Percentiles rank a stretch among this genome's conserved stretches.
phyloP scores from a whole-genome alignment of 1,284 basidiomycete genomes.

The Leccinum pseudoinsigne region DNA sequence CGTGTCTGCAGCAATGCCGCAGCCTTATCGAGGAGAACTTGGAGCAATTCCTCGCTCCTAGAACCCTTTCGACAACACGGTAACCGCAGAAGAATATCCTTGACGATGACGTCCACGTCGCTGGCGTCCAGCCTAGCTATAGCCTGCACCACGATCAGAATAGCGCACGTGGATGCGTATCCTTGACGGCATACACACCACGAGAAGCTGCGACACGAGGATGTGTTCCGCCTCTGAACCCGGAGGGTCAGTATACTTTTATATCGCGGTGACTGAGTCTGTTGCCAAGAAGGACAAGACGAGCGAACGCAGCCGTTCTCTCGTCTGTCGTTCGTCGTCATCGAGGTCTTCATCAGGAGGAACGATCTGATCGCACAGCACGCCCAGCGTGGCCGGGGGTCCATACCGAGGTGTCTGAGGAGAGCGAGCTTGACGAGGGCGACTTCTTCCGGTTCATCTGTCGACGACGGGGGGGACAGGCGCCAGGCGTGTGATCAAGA shows the following conservation, averaged over 20 bases:
- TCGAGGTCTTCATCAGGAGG: slow-evolving; percentile 51
- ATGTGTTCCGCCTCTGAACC: slow-evolving; percentile 48
- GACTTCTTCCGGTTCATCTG: slow-evolving; percentile 69
- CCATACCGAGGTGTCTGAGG: slow-evolving; percentile 61
- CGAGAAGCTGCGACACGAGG: slow-evolving; percentile 48
- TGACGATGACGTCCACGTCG: slow-evolving; percentile 50
- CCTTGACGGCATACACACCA: slow-evolving; percentile 37
- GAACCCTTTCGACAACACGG: slow-evolving; percentile 42
- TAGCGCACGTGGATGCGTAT: slow-evolving; percentile 14
- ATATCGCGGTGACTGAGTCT: slow-evolving; percentile 50
- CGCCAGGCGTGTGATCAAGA: slow-evolving; percentile 26
- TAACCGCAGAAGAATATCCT: slow-evolving; percentile 51
- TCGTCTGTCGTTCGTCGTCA: slow-evolving; percentile 57
- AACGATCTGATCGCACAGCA: slow-evolving; percentile 66
- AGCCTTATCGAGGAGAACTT: slow-evolving; percentile 44
- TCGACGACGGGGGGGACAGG: slow-evolving; percentile 7
- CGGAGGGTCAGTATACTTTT: slow-evolving; percentile 43
- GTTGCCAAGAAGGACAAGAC: slow-evolving; percentile 59
- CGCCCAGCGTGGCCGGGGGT: slow-evolving; percentile 59
- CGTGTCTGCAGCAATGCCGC: slow-evolving; percentile 38
- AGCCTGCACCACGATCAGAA: slow-evolving; percentile 39
- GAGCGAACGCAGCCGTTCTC: slow-evolving; percentile 55
- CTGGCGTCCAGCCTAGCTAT: slow-evolving; percentile 43
- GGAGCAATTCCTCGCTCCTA: slow-evolving; percentile 46
- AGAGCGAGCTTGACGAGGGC: slow-evolving; percentile 59